Percentiles rank a stretch among this genome's conserved stretches.
These are phyloP conservation scores for Thymus quinquecostatus DNA, from an alignment of 257 asterid genomes.

Conservation along the genomic window DNA sequence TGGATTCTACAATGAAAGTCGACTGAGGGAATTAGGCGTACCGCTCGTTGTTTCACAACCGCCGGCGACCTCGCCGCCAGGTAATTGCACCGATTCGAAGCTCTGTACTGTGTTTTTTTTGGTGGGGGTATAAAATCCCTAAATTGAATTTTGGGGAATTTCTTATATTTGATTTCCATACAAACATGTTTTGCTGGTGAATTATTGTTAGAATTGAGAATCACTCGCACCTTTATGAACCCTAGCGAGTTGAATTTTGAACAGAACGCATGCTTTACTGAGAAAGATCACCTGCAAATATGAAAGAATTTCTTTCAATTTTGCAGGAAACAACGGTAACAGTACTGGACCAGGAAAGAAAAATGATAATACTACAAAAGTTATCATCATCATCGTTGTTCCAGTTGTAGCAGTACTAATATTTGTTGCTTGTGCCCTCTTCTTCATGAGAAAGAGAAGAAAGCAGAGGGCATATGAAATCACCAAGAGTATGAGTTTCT, in stretches of 20 bases:
- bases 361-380: no score
- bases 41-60: not conserved
- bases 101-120: no score
- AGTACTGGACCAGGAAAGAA: no score
- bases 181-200: not conserved
- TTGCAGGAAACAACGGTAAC: no score
- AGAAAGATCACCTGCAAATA: no score
- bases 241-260: not conserved
- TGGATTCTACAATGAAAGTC: conserved; percentile 32
- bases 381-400: no score
- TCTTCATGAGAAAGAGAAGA: no score
- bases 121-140: not conserved
- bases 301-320: not conserved
- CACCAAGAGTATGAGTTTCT: conserved; percentile 3
- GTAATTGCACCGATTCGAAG: not conserved
- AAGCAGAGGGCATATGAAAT: not conserved
- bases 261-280: not conserved
- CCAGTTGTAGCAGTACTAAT: no score
- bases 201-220: not conserved
- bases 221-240: not conserved
- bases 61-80: not conserved
- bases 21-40: conserved; percentile 22
- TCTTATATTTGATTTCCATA: not conserved
- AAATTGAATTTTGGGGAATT: not conserved
- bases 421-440: no score